Evolutionary conservation across 768 basidiomycete genomes (phyloP).

Genomic region (Holtermannia corniformis): DNA sequence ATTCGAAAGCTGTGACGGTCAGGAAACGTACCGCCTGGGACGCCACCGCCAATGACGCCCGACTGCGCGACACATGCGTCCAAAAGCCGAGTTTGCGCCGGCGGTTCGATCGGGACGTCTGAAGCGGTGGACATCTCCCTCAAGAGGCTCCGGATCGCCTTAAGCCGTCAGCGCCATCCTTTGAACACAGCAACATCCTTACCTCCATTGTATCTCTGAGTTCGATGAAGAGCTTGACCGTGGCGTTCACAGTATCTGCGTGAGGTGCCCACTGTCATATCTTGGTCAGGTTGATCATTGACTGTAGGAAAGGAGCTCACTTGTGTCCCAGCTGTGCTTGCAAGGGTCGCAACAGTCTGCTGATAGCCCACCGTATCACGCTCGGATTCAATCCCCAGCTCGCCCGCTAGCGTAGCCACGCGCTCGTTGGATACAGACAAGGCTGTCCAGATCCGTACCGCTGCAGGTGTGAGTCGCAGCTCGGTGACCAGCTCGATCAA

Average conservation of each 20-base stretch:
- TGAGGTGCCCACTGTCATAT: neutral
- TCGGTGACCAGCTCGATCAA: too few species aligned
- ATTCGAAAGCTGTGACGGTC: neutral
- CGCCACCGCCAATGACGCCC: slow-evolving; percentile 87
- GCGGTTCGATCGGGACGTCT: slow-evolving; percentile 80
- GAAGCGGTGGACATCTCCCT: slow-evolving; percentile 68
- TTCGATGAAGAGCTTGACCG: neutral
- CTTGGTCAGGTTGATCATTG: neutral
- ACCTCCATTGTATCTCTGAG: slow-evolving; percentile 6
- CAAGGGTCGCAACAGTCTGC: neutral
- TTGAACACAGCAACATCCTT: slow-evolving; percentile 49
- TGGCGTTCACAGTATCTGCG: neutral
- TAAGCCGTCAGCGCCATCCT: slow-evolving; percentile 46
- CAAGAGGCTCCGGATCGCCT: slow-evolving; percentile 74
- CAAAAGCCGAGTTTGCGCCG: slow-evolving; percentile 72
- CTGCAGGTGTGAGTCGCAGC: too few species aligned
- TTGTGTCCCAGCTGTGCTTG: neutral
- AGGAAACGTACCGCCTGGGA: slow-evolving; percentile 72
- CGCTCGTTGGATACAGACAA: slow-evolving; percentile 17
- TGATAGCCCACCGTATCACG: slow-evolving; percentile 12
- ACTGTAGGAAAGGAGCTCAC: neutral
- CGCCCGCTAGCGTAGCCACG: slow-evolving; percentile 14
- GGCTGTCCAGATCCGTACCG: slow-evolving; percentile 16
- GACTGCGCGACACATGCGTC: slow-evolving; percentile 62
- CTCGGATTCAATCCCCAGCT: slow-evolving; percentile 14